Evolutionary conservation across 208 protist species (phyloP).

Genomic region (Wallacemonas collosoma): DNA sequence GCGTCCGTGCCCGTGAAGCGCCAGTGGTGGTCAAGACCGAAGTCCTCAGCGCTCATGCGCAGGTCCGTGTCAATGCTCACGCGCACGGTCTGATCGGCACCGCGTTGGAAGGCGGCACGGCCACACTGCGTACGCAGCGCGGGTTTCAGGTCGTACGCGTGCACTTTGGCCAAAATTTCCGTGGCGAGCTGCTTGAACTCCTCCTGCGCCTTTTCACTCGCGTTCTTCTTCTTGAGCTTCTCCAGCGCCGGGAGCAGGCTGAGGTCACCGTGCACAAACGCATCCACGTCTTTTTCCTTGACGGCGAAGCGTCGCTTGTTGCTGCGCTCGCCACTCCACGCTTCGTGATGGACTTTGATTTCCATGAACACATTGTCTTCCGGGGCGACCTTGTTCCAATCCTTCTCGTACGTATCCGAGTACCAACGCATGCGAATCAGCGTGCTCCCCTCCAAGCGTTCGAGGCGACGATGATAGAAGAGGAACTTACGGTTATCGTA

Average conservation of each 20-base stretch:
- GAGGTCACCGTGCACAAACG: slow-evolving; percentile 71
- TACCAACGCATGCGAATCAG: slow-evolving; percentile 92
- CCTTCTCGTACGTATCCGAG: slow-evolving; percentile 69
- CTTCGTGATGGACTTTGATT: slow-evolving; percentile 90
- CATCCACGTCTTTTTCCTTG: slow-evolving; percentile 82
- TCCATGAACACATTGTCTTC: slow-evolving; percentile 88
- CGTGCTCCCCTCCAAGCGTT: slow-evolving; percentile 82
- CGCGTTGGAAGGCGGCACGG: slow-evolving; percentile 87
- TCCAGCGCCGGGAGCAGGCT: slow-evolving; percentile 67
- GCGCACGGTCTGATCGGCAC: slow-evolving; percentile 81
- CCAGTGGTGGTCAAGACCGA: slow-evolving; percentile 86
- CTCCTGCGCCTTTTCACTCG: slow-evolving; percentile 60
- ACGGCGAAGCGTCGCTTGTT: slow-evolving; percentile 89
- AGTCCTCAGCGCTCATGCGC: slow-evolving; percentile 79
- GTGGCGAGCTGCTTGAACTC: slow-evolving; percentile 84
- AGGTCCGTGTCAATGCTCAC: slow-evolving; percentile 90
- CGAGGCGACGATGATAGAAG: slow-evolving; percentile 82
- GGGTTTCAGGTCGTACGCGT: slow-evolving; percentile 87
- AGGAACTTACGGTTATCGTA: slow-evolving; percentile 89
- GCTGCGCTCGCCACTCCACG: slow-evolving; percentile 86
- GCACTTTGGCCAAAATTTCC: slow-evolving; percentile 82
- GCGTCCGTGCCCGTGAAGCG: slow-evolving; percentile 76
- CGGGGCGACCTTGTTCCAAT: slow-evolving; percentile 69
- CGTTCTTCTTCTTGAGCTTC: slow-evolving; percentile 77
- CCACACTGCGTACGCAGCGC: slow-evolving; percentile 83